These are phyloP conservation scores for Intubia oerlemansii DNA, from an alignment of 2,329 filamentous ascomycete genomes.

Conservation along the genomic window DNA sequence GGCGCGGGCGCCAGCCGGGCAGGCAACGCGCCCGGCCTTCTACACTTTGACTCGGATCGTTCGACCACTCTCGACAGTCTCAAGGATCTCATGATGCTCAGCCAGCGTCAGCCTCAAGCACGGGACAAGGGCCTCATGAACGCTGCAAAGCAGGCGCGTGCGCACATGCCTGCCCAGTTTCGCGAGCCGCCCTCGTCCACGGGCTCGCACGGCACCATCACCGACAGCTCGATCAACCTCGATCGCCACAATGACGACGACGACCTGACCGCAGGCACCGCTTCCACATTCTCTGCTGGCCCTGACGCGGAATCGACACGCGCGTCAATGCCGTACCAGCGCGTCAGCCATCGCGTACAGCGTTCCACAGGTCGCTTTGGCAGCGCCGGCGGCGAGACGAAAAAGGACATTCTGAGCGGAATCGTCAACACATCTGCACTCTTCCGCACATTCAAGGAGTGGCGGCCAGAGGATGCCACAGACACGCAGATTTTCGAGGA, in stretches of 20 bases:
- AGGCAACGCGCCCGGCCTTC: conserved; percentile 1
- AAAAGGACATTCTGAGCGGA: conserved; percentile 5
- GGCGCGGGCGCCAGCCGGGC: conserved; percentile 1
- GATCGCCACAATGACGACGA: conserved; percentile 1
- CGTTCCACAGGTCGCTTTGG: conserved; percentile 7
- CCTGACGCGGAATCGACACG: conserved; percentile 9
- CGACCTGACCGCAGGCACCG: conserved; percentile 1
- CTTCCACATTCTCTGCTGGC: conserved; percentile 6
- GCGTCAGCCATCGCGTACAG: conserved; percentile 6
- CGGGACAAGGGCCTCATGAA: conserved; percentile 18
- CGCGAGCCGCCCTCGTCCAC: conserved; percentile 9
- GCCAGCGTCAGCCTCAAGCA: conserved; percentile 3
- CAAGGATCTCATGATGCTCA: conserved; percentile 7
- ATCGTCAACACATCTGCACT: conserved; percentile 9
- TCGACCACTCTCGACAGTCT: conserved; percentile 8
- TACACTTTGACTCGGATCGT: conserved; percentile 7
- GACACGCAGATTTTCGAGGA: conserved; percentile 3
- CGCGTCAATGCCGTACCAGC: conserved; percentile 4
- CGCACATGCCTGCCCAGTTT: conserved; percentile 7
- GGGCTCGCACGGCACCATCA: conserved; percentile 9
- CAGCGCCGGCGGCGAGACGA: conserved; percentile 2
- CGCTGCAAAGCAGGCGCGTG: conserved; percentile 6
- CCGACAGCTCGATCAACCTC: conserved; percentile 5
- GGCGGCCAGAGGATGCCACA: conserved; percentile 6
- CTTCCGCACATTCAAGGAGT: conserved; percentile 9